A percentile compares a stretch with the other conserved stretches of the same genome.
These are phyloP conservation scores for Ascoidea tarda DNA, from an alignment of 805 yeast genomes.

Conservation along the genomic window DNA sequence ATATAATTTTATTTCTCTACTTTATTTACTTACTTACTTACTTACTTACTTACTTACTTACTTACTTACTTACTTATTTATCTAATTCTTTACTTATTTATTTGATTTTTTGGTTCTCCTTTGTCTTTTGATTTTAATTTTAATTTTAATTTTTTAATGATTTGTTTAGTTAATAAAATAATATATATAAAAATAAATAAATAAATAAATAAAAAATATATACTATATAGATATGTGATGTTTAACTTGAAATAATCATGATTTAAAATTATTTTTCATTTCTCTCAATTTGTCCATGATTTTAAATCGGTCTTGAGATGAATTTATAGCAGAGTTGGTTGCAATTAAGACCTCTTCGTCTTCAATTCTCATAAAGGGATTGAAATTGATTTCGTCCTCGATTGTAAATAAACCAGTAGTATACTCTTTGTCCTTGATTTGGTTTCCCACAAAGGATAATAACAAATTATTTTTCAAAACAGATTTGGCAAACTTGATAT, in stretches of 20 bases:
- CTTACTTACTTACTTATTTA: too few relatives aligned
- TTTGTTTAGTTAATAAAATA: too few relatives aligned
- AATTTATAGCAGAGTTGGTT: constrained; percentile 30
- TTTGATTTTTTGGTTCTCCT: too few relatives aligned
- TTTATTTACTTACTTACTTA: too few relatives aligned
- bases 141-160: too few relatives aligned
- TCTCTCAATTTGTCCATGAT: constrained; percentile 65
- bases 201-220: too few relatives aligned
- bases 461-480: constrained; percentile 31
- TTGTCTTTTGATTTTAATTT: too few relatives aligned
- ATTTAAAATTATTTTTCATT: constrained; percentile 51
- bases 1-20: too few relatives aligned
- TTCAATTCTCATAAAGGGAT: constrained; percentile 76
- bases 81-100: too few relatives aligned
- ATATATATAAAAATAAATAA: too few relatives aligned
- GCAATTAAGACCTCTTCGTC: constrained; percentile 50
- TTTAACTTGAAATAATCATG: not conserved
- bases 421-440: constrained; percentile 38
- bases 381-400: constrained; percentile 65
- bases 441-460: constrained; percentile 32
- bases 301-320: constrained; percentile 23
- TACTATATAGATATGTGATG: not conserved
- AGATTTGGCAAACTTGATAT: constrained; percentile 63
- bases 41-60: too few relatives aligned
- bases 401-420: constrained; percentile 85